These are phyloP conservation scores for Papiliotrema terrestris DNA, from an alignment of 1,284 basidiomycete species.

Conservation along the genomic window DNA sequence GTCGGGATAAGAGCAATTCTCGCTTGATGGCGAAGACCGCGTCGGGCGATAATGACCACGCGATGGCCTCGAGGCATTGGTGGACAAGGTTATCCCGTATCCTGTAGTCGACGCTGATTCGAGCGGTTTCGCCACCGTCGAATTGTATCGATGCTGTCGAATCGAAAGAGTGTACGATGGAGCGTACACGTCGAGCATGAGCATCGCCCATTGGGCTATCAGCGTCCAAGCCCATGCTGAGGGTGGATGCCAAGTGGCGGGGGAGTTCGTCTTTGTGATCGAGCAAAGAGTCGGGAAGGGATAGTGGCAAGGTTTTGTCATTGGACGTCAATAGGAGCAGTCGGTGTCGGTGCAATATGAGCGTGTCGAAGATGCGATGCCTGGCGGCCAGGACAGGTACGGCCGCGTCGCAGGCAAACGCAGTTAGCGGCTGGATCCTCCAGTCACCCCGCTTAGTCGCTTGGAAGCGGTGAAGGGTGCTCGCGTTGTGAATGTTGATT, in stretches of 20 bases:
- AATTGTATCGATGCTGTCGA: conserved; percentile 55
- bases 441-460: conserved; percentile 39
- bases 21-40: conserved; percentile 57
- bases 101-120: conserved; percentile 55
- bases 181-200: not conserved
- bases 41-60: conserved; percentile 54
- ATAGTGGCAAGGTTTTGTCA: conserved; percentile 50
- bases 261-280: conserved; percentile 32
- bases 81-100: conserved; percentile 57
- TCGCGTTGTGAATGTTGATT: conserved; percentile 54
- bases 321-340: conserved; percentile 63
- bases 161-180: conserved; percentile 45
- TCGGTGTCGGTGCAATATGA: conserved; percentile 58
- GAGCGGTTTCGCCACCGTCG: conserved; percentile 53
- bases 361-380: conserved; percentile 61
- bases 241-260: conserved; percentile 27
- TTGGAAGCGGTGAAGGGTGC: conserved; percentile 55
- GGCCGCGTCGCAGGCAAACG: conserved; percentile 54
- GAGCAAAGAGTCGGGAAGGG: conserved; percentile 16
- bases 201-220: conserved; percentile 2
- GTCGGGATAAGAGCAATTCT: conserved; percentile 42
- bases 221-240: conserved; percentile 30
- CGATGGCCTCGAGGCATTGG: conserved; percentile 61
- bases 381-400: conserved; percentile 63
- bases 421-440: conserved; percentile 14